A percentile compares a stretch with the other conserved stretches of the same genome.
phyloP scores from a whole-genome alignment of 345 rosid genomes.

The Arabis alpina region DNA sequence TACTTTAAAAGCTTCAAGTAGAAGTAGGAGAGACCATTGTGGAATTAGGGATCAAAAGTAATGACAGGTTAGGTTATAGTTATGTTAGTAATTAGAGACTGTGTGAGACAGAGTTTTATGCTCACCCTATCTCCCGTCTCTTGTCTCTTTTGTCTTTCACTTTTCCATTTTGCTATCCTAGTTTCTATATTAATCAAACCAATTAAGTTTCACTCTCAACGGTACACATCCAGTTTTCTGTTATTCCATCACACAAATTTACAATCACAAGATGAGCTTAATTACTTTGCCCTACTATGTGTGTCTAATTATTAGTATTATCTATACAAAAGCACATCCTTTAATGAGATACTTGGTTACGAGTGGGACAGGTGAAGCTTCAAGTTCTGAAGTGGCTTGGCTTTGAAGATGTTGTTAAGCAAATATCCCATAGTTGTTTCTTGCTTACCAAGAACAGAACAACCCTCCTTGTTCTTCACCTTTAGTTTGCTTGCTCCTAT shows the following conservation, averaged over 20 bases:
- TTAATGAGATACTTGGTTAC: conserved; percentile 1
- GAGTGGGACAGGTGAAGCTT: conserved; percentile 12
- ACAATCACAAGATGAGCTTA: background rate
- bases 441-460: conserved; percentile 35
- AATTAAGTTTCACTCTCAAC: background rate
- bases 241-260: conserved; percentile 11
- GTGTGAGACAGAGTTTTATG: conserved; percentile 35
- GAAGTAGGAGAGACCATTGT: too few species aligned
- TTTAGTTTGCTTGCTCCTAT: conserved; percentile 68
- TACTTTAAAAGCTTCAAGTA: background rate
- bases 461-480: conserved; percentile 58
- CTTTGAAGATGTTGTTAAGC: conserved; percentile 34
- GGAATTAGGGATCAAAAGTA: conserved; percentile 14
- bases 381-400: conserved; percentile 23
- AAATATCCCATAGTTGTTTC: conserved; percentile 50
- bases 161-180: conserved; percentile 8
- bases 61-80: conserved; percentile 40
- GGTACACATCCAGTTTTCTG: background rate
- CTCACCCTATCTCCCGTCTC: conserved; percentile 16
- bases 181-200: background rate
- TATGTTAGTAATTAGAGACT: conserved; percentile 27
- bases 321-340: conserved; percentile 5
- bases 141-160: background rate
- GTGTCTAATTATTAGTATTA: too few species aligned
- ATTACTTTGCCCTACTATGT: too few species aligned